phyloP scores from a whole-genome alignment of 2,329 filamentous ascomycete species.

The Talaromyces verruculosus region DNA sequence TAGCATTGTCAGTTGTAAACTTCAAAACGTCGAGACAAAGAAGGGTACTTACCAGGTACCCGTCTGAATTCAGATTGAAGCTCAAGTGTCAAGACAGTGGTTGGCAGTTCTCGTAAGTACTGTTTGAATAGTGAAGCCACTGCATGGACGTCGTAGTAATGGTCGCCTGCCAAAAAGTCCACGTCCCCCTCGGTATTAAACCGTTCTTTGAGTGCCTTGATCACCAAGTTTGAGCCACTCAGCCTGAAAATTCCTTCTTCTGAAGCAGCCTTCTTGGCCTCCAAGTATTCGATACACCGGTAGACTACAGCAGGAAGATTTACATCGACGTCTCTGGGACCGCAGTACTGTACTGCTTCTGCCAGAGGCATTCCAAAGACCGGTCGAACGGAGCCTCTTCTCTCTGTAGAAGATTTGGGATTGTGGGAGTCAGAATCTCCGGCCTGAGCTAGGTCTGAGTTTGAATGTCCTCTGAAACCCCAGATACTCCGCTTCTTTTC shows the following conservation, averaged over 20 bases:
- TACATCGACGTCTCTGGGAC: conserved; percentile 65
- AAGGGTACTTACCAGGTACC: conserved; percentile 59
- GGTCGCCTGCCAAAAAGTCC: conserved; percentile 72
- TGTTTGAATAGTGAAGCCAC: conserved; percentile 91
- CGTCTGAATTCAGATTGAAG: conserved; percentile 85
- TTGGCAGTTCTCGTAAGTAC: conserved; percentile 88
- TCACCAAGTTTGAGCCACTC: conserved; percentile 93
- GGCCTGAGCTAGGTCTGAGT: conserved; percentile 57
- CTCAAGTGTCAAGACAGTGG: conserved; percentile 86
- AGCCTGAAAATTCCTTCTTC: conserved; percentile 97
- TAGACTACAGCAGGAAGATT: conserved; percentile 90
- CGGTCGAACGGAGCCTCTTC: conserved; percentile 60
- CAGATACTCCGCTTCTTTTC: conserved; percentile 76
- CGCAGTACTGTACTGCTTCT: conserved; percentile 81
- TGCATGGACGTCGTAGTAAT: conserved; percentile 93
- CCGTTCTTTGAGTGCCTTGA: conserved; percentile 84
- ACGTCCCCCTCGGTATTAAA: conserved; percentile 94
- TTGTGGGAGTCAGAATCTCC: conserved; percentile 51
- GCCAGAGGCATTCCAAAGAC: conserved; percentile 83
- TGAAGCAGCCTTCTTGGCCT: conserved; percentile 72
- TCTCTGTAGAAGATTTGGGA: conserved; percentile 47
- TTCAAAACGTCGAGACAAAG: not conserved
- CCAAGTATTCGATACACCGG: conserved; percentile 89
- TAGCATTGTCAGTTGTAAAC: conserved; percentile 23
- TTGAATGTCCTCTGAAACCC: conserved; percentile 66